Percentiles rank a stretch among this genome's conserved stretches.
phyloP scores from a whole-genome alignment of 2,329 filamentous ascomycete species.

The Penicillium sp. region DNA sequence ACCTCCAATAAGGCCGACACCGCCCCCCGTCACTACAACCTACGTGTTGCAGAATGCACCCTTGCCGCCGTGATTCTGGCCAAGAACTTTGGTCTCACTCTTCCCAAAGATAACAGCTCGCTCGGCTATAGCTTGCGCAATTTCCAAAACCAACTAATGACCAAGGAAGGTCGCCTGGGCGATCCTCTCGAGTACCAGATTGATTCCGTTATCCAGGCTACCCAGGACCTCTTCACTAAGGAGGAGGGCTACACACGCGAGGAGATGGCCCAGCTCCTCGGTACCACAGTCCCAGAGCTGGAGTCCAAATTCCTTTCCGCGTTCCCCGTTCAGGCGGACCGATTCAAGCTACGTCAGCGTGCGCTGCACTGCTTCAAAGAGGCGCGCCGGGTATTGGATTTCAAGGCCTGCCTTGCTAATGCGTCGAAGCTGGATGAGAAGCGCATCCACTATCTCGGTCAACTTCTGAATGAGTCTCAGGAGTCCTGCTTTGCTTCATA shows the following conservation, averaged over 20 bases:
- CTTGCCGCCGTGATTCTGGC: conserved; percentile 75
- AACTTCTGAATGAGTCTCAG: conserved; percentile 87
- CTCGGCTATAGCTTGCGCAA: conserved; percentile 82
- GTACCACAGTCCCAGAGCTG: conserved; percentile 70
- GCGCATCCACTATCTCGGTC: conserved; percentile 75
- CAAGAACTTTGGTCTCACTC: conserved; percentile 63
- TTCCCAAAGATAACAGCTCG: conserved; percentile 79
- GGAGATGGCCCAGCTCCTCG: conserved; percentile 76
- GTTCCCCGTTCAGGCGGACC: conserved; percentile 85
- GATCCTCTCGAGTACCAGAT: conserved; percentile 69
- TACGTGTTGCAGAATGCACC: conserved; percentile 93
- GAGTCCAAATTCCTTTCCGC: conserved; percentile 80
- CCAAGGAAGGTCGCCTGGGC: conserved; percentile 50
- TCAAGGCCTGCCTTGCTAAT: conserved; percentile 72
- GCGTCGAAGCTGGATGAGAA: conserved; percentile 62
- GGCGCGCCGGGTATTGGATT: conserved; percentile 81
- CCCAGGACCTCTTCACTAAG: conserved; percentile 70
- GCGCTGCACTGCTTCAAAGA: conserved; percentile 91
- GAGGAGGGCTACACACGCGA: conserved; percentile 86
- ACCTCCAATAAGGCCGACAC: conserved; percentile 94
- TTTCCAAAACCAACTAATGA: conserved; percentile 83
- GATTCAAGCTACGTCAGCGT: conserved; percentile 84
- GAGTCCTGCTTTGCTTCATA: conserved; percentile 83
- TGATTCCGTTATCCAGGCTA: conserved; percentile 70
- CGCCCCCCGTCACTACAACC: conserved; percentile 91